A percentile compares a stretch with the other conserved stretches of the same genome.
phyloP scores from a whole-genome alignment of 306 rosid genomes.

The Glycine soja region DNA sequence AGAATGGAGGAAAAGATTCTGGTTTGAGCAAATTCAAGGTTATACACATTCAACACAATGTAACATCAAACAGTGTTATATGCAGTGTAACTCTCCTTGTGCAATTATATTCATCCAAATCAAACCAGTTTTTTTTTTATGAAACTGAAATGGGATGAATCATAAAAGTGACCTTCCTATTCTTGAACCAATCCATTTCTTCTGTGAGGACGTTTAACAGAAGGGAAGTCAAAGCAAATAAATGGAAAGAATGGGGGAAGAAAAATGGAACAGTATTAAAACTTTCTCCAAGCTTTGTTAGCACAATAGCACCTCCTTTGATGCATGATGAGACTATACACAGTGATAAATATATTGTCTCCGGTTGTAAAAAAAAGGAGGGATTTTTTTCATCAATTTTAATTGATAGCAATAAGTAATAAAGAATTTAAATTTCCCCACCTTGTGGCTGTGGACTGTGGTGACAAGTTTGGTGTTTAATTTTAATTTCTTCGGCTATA shows the following conservation, averaged over 20 bases:
- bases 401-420: not conserved
- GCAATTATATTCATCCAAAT: not conserved
- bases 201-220: not conserved
- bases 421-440: not conserved
- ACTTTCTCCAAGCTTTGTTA: too few relatives aligned
- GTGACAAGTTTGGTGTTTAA: not conserved
- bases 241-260: not conserved
- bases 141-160: not conserved
- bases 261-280: not conserved
- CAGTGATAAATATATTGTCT: not conserved
- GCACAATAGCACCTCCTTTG: too few relatives aligned
- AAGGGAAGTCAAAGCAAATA: not conserved
- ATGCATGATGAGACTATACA: not conserved
- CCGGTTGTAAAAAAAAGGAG: not conserved
- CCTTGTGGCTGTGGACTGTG: not conserved
- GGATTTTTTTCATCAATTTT: not conserved
- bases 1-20: slow-evolving; percentile 1
- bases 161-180: not conserved
- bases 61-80: slow-evolving; percentile 29
- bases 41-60: slow-evolving; percentile 15
- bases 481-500: not conserved
- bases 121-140: not conserved
- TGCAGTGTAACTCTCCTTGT: not conserved
- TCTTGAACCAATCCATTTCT: not conserved
- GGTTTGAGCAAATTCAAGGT: slow-evolving; percentile 15